These are phyloP conservation scores for Cladosporium sphaerospermum DNA, from an alignment of 2,329 filamentous ascomycete genomes.

Conservation along the genomic window DNA sequence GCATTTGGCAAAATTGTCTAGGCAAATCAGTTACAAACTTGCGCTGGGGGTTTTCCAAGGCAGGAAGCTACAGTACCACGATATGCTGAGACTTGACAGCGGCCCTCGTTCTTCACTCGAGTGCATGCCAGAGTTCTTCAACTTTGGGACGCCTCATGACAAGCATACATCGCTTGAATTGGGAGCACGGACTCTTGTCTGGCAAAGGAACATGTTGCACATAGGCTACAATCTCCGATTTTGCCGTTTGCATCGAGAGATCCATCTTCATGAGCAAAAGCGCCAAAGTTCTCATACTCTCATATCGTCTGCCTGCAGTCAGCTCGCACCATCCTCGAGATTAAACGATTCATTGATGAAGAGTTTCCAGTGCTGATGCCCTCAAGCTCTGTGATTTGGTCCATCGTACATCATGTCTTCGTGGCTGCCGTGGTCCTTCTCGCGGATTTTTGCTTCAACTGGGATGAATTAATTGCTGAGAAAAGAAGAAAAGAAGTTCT, in stretches of 20 bases:
- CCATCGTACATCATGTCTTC: conserved; percentile 4
- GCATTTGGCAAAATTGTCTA: not conserved
- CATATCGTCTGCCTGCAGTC: conserved; percentile 3
- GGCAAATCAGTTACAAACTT: not conserved
- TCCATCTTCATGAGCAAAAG: not conserved
- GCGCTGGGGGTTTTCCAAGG: not conserved
- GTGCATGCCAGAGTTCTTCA: not conserved
- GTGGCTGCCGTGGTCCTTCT: conserved; percentile 5
- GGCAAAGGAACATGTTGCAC: not conserved
- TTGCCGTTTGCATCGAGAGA: not conserved
- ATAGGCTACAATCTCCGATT: not conserved
- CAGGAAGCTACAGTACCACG: not conserved
- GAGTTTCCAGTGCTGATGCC: not conserved
- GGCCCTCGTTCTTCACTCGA: not conserved
- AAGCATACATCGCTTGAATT: not conserved
- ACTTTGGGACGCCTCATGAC: not conserved
- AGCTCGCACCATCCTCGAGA: conserved; percentile 2
- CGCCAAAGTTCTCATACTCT: conserved; percentile 1
- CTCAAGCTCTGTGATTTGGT: conserved; percentile 3
- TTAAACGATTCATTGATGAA: conserved; percentile 6
- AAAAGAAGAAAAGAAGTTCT: conserved; percentile 5
- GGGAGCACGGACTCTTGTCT: not conserved
- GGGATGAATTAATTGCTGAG: conserved; percentile 2
- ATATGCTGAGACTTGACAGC: not conserved
- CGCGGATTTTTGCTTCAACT: conserved; percentile 1